Evolutionary conservation across 495 filamentous ascomycete species (phyloP), one percentile per base, ranked within the genome.

Genomic region (Neurospora tetrasperma): DNA sequence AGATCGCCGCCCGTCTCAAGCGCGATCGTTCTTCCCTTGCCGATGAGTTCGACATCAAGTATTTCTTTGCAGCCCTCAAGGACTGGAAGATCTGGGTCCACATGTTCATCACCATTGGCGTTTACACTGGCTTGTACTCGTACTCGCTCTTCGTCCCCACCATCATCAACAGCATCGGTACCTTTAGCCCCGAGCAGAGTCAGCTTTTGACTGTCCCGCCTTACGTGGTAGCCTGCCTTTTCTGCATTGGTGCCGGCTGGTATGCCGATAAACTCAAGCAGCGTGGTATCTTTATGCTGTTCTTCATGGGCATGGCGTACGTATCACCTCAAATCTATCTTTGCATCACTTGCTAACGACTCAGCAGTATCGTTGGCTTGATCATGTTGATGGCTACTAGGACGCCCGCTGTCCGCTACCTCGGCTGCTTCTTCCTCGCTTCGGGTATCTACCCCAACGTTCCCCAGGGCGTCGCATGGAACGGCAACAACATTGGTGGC

Each of bases 81-180:
- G 93, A 96, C 78, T 94, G 91, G 89, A 96, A 96, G 81, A 94
- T 91, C 40, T 94, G 86, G 73, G 82, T 85, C 2, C 83, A 84
- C 78, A 85, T 84, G 80, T 73, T 85, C 69, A 81, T 85, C 80
- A 82, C 85, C 78, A 83, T 88, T 75, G 81, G 82, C 42, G 81
- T 86, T 72, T 84, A 82, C 77, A 85, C 84, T 14, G 89, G 89
- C 4, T 83, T 92, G 31, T 93, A 92, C 79, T 90, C 89, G 0
- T 83, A 91, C 72, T 88, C 89, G 11, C 84, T 93, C 5, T 93
- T 93, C 74, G 78, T 92, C 75, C 89, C 89, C 0, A 88, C 88
- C 14, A 91, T 91, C 74, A 86, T 91, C 77, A 85, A 84, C 70
- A 84, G 85, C 27, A 82, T 91, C 35, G 88, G 89, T 42, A 76